Percentiles rank a stretch among this genome's conserved stretches.
These are phyloP conservation scores for Phaeotremella skinneri DNA, from an alignment of 768 basidiomycete species.

Conservation along the genomic window DNA sequence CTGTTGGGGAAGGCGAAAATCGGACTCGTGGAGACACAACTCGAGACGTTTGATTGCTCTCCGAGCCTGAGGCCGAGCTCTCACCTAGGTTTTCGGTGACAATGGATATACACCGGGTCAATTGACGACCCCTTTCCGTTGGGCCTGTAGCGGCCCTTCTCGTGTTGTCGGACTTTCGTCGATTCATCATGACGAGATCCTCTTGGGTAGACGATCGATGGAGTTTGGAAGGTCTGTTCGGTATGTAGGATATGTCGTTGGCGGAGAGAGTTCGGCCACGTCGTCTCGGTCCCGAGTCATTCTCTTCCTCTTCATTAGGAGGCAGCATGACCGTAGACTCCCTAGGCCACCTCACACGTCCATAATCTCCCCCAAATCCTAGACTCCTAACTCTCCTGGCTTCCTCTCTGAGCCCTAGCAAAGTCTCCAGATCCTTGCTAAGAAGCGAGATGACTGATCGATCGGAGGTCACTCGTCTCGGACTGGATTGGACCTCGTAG, in stretches of 20 bases:
- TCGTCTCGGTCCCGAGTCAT: neutral
- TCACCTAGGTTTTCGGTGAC: neutral
- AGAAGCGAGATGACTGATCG: neutral
- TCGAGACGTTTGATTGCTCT: neutral
- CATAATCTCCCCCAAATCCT: neutral
- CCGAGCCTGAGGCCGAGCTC: neutral
- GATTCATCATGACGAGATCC: neutral
- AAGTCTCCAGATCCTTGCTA: neutral
- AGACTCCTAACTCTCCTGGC: constrained; percentile 1
- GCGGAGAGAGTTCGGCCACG: neutral
- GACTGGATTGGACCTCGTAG: constrained; percentile 5
- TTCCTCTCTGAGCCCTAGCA: constrained; percentile 4
- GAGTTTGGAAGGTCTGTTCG: neutral
- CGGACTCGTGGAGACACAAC: neutral
- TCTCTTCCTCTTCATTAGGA: neutral
- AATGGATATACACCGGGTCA: neutral
- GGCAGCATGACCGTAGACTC: neutral
- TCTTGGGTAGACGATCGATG: neutral
- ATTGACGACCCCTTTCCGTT: neutral
- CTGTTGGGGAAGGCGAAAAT: neutral
- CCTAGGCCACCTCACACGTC: neutral
- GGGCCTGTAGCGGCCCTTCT: neutral
- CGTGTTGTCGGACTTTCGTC: neutral
- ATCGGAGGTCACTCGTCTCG: neutral
- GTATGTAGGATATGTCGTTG: neutral